Conservation (phyloP, 164 flowering plant species). For the Protea cynaroides region DNA sequence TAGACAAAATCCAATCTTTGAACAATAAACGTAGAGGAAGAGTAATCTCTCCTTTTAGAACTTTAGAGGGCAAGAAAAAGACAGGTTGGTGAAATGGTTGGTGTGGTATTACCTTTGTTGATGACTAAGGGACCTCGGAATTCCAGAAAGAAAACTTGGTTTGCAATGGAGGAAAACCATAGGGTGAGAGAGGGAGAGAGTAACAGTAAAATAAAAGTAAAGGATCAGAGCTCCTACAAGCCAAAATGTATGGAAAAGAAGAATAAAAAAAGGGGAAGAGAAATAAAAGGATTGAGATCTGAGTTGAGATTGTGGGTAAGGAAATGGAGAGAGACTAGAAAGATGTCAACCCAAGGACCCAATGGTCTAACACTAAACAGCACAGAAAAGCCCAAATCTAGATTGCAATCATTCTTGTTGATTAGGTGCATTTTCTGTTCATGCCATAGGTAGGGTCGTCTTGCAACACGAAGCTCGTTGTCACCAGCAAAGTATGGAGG, state of each 20-base stretch:
- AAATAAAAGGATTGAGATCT: neutral
- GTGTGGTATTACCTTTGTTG: neutral
- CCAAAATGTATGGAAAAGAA: neutral
- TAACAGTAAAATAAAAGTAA: neutral
- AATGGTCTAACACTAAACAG: too few species aligned
- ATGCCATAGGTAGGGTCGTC: too few species aligned
- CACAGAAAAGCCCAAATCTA: neutral
- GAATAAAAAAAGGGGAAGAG: neutral
- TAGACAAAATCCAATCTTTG: constrained; percentile 7
- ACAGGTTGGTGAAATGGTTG: neutral
- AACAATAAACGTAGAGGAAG: neutral
- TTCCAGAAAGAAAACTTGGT: neutral
- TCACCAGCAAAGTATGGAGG: too few species aligned
- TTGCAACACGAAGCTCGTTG: too few species aligned
- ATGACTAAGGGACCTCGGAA: neutral
- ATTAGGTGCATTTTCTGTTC: neutral
- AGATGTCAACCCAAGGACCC: neutral
- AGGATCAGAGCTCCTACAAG: neutral
- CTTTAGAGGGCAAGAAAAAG: constrained; percentile 6
- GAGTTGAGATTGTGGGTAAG: neutral
- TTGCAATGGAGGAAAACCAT: neutral
- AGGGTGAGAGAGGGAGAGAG: neutral
- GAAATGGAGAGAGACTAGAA: neutral
- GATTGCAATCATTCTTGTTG: neutral
- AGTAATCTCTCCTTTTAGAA: neutral